These are phyloP conservation scores for Sparassis latifolia DNA, from an alignment of 1,284 basidiomycete species.

Conservation along the genomic window DNA sequence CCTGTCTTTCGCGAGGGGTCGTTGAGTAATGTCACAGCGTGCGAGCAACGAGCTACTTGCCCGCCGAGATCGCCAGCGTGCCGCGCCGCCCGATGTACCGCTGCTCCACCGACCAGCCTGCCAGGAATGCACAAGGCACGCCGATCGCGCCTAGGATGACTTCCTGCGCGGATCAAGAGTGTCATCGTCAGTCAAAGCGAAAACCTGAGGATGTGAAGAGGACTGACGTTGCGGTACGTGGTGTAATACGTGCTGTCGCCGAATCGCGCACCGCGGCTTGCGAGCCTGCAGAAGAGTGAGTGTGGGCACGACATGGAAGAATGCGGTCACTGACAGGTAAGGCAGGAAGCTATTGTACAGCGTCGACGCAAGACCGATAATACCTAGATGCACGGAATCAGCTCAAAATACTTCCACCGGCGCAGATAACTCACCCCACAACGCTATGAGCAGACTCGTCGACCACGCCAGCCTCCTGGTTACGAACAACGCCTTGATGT, in stretches of 20 bases:
- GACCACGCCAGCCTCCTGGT: constrained; percentile 53
- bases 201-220: background rate
- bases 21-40: constrained; percentile 34
- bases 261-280: constrained; percentile 40
- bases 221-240: constrained; percentile 45
- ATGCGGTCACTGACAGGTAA: constrained; percentile 29
- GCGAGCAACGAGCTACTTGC: constrained; percentile 32
- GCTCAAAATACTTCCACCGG: background rate
- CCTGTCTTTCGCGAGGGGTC: constrained; percentile 34
- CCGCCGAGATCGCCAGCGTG: constrained; percentile 50
- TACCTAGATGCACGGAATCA: constrained; percentile 26
- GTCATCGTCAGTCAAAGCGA: background rate
- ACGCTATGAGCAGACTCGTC: constrained; percentile 45
- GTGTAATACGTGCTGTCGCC: constrained; percentile 43
- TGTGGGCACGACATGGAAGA: background rate
- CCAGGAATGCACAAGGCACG: constrained; percentile 60
- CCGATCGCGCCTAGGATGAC: constrained; percentile 59
- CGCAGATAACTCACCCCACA: constrained; percentile 38
- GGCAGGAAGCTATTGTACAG: constrained; percentile 54
- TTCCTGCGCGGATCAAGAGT: constrained; percentile 26
- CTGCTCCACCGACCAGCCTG: constrained; percentile 57
- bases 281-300: constrained; percentile 25
- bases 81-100: constrained; percentile 58
- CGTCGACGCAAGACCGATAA: constrained; percentile 58
- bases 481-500: constrained; percentile 49